Conservation (phyloP, 2,329 filamentous ascomycete species). For the Sporothrix brasiliensis region DNA sequence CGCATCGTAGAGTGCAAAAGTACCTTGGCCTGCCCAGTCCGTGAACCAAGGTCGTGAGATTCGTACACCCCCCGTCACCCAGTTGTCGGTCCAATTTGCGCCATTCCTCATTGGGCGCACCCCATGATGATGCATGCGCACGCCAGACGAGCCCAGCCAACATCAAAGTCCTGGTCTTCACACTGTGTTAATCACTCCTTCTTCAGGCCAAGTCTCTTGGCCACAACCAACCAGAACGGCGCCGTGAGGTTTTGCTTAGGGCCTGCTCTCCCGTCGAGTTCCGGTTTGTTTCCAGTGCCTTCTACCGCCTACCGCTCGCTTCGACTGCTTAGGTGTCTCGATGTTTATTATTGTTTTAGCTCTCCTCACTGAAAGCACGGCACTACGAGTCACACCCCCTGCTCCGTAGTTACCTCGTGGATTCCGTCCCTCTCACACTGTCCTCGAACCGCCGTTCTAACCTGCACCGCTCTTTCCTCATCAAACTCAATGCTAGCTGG, state of each 20-base stretch:
- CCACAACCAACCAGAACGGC: not conserved
- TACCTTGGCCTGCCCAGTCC: slow-evolving; percentile 18
- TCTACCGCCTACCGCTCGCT: slow-evolving; percentile 29
- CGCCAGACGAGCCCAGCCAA: slow-evolving; percentile 32
- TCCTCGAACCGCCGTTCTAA: slow-evolving; percentile 1
- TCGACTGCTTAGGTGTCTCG: slow-evolving; percentile 13
- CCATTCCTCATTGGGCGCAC: slow-evolving; percentile 32
- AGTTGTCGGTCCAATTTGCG: slow-evolving; percentile 27
- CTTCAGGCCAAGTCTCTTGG: slow-evolving; percentile 15
- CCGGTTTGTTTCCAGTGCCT: slow-evolving; percentile 31
- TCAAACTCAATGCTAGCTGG: slow-evolving; percentile 27
- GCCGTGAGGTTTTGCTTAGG: not conserved
- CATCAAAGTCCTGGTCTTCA: slow-evolving; percentile 9
- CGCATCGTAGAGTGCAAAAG: not conserved
- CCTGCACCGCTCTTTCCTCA: slow-evolving; percentile 27
- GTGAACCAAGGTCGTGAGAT: slow-evolving; percentile 17
- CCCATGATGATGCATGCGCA: slow-evolving; percentile 34
- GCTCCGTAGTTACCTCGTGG: not conserved
- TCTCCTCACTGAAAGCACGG: not conserved
- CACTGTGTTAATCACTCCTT: slow-evolving; percentile 33
- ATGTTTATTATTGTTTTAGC: not conserved
- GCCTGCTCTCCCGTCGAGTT: slow-evolving; percentile 24
- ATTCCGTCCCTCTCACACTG: not conserved
- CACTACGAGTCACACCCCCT: slow-evolving; percentile 13
- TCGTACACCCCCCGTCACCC: slow-evolving; percentile 14